A percentile compares a stretch with the other conserved stretches of the same genome.
These are phyloP conservation scores for Rhizopus arrhizus DNA, from an alignment of 371 early-diverging fungal genomes.

Conservation along the genomic window DNA sequence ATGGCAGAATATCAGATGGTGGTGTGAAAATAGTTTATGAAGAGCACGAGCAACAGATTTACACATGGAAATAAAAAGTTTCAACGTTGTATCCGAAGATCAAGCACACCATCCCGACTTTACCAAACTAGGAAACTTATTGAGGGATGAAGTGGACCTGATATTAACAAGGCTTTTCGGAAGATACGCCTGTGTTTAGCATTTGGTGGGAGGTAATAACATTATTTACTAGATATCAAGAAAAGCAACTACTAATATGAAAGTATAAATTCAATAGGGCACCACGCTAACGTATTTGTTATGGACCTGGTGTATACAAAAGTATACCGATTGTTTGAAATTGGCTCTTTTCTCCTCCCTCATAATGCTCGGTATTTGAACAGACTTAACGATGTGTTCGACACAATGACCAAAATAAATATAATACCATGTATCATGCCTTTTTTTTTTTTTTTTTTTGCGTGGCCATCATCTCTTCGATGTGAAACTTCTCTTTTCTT, in stretches of 20 bases:
- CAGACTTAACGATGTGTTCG: too few species aligned
- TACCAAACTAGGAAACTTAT: constrained; percentile 1
- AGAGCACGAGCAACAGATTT: not conserved
- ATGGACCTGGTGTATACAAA: too few species aligned
- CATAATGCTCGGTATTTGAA: too few species aligned
- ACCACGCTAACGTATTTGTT: too few species aligned
- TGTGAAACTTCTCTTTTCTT: too few species aligned
- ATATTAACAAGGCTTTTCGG: not conserved
- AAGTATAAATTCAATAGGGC: constrained; percentile 1
- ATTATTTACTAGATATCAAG: constrained; percentile 5
- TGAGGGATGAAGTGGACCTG: not conserved
- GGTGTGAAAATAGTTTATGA: not conserved
- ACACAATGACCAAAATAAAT: too few species aligned
- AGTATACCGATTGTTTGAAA: too few species aligned
- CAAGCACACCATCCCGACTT: constrained; percentile 5
- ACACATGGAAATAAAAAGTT: not conserved
- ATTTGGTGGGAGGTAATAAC: constrained; percentile 5
- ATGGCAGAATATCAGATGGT: too few species aligned
- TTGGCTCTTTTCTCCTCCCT: too few species aligned
- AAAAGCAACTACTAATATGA: constrained; percentile 4
- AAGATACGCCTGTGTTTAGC: not conserved
- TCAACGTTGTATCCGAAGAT: not conserved
- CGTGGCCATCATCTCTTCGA: too few species aligned
- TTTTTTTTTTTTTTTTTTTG: too few species aligned
- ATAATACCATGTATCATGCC: too few species aligned